These are phyloP conservation scores for Corchorus olitorius DNA, from an alignment of 345 rosid species.

Conservation along the genomic window DNA sequence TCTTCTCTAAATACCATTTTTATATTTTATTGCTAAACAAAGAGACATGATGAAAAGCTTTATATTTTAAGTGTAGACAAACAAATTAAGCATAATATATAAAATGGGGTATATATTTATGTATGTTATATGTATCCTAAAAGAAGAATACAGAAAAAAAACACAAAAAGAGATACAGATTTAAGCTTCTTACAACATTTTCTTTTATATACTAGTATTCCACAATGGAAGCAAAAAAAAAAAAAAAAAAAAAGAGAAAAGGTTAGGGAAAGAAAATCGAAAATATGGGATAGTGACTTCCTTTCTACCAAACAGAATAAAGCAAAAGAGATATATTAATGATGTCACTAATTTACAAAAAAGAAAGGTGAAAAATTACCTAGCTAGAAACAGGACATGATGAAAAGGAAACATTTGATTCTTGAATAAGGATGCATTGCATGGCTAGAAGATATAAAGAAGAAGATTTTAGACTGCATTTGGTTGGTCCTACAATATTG, in stretches of 20 bases:
- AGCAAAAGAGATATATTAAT: conserved; percentile 26
- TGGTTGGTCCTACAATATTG: background rate
- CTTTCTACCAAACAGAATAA: conserved; percentile 26
- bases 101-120: no score
- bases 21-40: background rate
- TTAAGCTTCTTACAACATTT: no score
- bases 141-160: no score
- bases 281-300: conserved; percentile 10
- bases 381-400: background rate
- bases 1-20: background rate
- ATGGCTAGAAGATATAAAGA: background rate
- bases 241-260: background rate
- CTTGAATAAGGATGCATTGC: background rate
- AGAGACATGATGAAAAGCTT: background rate
- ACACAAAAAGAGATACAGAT: background rate
- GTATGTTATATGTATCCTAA: no score
- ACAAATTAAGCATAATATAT: background rate
- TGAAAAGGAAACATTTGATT: conserved; percentile 12
- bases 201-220: no score
- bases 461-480: background rate
- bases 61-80: background rate
- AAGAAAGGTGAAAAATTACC: background rate
- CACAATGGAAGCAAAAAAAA: background rate
- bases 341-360: background rate
- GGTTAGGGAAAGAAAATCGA: no score